Conservation (phyloP, 345 rosid genomes). For the Chamaenerion angustifolium region DNA sequence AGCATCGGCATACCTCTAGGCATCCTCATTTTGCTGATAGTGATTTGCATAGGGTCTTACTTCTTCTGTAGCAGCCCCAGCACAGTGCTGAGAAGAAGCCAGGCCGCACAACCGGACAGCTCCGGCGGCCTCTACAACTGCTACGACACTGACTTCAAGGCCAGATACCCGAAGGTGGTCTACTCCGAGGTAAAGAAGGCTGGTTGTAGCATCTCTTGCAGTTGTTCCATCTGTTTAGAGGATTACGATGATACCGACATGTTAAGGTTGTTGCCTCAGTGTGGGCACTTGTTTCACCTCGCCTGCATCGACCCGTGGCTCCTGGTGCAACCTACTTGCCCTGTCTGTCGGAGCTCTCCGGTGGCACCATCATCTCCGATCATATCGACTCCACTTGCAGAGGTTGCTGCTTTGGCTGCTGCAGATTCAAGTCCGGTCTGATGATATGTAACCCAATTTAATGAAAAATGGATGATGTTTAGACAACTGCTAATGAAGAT, state of each 20-base stretch:
- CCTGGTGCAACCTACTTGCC: conserved; percentile 10
- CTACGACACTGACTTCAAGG: conserved; percentile 2
- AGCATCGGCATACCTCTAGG: too few relatives aligned
- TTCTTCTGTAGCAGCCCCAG: too few relatives aligned
- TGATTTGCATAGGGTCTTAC: too few relatives aligned
- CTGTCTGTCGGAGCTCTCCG: conserved; percentile 14
- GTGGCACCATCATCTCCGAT: neutral
- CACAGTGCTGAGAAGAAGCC: neutral
- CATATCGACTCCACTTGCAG: neutral
- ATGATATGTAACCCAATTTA: too few relatives aligned
- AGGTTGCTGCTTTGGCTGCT: conserved; percentile 3
- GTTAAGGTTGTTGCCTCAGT: conserved; percentile 9
- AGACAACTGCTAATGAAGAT: too few relatives aligned
- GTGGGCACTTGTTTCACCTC: conserved; percentile 10
- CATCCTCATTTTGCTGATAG: too few relatives aligned
- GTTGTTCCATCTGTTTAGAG: conserved; percentile 10
- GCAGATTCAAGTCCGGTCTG: too few relatives aligned
- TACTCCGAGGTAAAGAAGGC: conserved; percentile 7
- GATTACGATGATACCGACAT: conserved; percentile 7
- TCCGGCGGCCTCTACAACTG: too few relatives aligned
- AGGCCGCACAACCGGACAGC: too few relatives aligned
- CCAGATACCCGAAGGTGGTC: conserved; percentile 6
- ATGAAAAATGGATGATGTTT: too few relatives aligned
- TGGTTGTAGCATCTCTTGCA: neutral
- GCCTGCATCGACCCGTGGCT: conserved; percentile 15